Conservation (phyloP, 2,329 filamentous ascomycete genomes). For the Botrytis aclada region DNA sequence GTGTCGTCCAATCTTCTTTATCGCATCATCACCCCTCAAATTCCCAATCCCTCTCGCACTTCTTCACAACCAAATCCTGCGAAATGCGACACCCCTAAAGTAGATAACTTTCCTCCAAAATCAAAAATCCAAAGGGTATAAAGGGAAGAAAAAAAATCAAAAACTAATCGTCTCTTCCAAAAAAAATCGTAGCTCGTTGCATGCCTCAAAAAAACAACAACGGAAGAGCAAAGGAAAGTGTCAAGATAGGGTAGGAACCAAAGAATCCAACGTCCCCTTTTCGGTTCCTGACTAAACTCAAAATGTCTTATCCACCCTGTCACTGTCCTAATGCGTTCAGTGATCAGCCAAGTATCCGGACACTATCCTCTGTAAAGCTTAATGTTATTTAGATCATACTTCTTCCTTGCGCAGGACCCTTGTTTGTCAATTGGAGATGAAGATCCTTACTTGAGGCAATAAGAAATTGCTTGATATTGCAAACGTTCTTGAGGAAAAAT, state of each 20-base stretch:
- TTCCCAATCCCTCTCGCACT: neutral
- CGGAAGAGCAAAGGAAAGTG: neutral
- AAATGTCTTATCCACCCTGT: neutral
- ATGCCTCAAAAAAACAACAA: neutral
- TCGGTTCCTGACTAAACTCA: conserved; percentile 6
- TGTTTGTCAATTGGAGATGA: neutral
- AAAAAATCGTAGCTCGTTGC: neutral
- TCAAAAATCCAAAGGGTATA: neutral
- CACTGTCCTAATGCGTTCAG: neutral
- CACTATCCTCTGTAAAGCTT: neutral
- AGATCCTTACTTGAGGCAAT: neutral
- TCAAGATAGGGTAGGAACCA: neutral
- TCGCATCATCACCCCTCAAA: conserved; percentile 9
- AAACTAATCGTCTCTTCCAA: neutral
- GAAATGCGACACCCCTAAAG: neutral
- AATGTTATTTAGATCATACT: neutral
- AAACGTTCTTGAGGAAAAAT: neutral
- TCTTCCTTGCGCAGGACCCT: neutral
- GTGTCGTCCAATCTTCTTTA: conserved; percentile 3
- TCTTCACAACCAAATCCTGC: neutral
- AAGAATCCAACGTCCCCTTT: conserved; percentile 12
- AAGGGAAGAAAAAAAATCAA: neutral
- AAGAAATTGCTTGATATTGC: neutral
- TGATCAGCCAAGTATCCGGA: neutral
- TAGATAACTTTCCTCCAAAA: neutral